A percentile compares a stretch with the other conserved stretches of the same genome.
These are phyloP conservation scores for Petunia axillaris DNA, from an alignment of 257 asterid genomes.

Conservation along the genomic window DNA sequence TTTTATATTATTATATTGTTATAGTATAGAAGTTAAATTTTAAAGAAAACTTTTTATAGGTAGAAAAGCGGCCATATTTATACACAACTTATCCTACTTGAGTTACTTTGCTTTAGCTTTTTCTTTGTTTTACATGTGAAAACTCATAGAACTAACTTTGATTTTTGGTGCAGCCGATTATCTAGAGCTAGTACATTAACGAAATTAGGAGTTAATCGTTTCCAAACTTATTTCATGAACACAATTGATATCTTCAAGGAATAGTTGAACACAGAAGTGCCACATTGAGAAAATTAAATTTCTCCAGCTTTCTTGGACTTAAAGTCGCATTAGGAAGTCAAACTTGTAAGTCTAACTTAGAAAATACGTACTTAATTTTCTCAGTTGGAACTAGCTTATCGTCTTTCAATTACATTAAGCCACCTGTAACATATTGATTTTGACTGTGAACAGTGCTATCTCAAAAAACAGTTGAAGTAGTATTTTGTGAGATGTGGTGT, in stretches of 20 bases:
- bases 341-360: background rate
- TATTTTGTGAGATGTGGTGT: no score
- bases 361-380: background rate
- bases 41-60: background rate
- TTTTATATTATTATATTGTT: no score
- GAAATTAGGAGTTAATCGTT: no score
- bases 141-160: background rate
- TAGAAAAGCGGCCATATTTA: background rate
- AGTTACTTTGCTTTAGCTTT: background rate
- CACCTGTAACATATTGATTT: slow-evolving; percentile 17
- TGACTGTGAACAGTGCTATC: background rate
- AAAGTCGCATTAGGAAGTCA: slow-evolving; percentile 17
- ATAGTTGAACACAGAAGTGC: background rate
- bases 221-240: background rate
- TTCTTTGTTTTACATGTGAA: background rate
- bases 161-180: no score
- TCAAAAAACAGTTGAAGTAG: background rate
- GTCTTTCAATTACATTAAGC: background rate
- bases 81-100: background rate
- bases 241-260: background rate
- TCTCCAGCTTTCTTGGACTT: slow-evolving; percentile 24
- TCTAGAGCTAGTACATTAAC: no score
- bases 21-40: no score
- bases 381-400: background rate
- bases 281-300: background rate